Percentiles rank a stretch among this genome's conserved stretches.
Conservation (phyloP, 192 early-diverging fungal species). For the Coemansia sp. region DNA sequence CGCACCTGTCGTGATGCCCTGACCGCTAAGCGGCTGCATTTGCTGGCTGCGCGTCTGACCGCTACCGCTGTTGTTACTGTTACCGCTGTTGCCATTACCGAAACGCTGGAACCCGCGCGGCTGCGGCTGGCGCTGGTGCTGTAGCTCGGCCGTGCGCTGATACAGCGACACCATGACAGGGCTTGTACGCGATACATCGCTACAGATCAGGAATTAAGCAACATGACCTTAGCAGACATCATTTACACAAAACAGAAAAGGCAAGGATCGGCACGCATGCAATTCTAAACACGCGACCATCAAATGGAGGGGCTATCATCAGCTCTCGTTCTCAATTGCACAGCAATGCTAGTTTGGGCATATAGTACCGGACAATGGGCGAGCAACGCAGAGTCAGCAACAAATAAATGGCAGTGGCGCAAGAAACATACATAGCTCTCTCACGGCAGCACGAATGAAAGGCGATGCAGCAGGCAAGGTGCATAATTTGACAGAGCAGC, state of each 20-base stretch:
- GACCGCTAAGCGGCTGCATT: conserved; percentile 28
- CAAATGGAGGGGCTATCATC: neutral
- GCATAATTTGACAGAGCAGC: neutral
- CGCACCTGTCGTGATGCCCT: conserved; percentile 41
- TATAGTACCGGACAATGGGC: neutral
- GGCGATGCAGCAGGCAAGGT: neutral
- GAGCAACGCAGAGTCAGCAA: neutral
- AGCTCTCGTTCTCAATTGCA: no score
- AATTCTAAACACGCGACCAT: conserved; percentile 1
- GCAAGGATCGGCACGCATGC: conserved; percentile 6
- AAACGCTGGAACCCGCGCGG: conserved; percentile 54
- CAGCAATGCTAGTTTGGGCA: neutral
- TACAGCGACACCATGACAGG: conserved; percentile 57
- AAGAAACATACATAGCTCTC: neutral
- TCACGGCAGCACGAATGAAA: neutral
- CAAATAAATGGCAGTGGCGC: neutral
- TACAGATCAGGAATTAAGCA: conserved; percentile 11
- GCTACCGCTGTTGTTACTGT: neutral
- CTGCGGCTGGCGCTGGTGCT: conserved; percentile 50
- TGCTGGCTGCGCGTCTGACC: conserved; percentile 35
- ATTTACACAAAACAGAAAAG: neutral
- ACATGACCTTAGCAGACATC: no score
- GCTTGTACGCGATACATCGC: conserved; percentile 52
- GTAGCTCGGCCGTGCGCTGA: conserved; percentile 55
- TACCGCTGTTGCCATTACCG: conserved; percentile 28